Percentiles rank a stretch among this genome's conserved stretches.
Conservation (phyloP, 2,329 filamentous ascomycete genomes). For the Curvularia spicifera region DNA sequence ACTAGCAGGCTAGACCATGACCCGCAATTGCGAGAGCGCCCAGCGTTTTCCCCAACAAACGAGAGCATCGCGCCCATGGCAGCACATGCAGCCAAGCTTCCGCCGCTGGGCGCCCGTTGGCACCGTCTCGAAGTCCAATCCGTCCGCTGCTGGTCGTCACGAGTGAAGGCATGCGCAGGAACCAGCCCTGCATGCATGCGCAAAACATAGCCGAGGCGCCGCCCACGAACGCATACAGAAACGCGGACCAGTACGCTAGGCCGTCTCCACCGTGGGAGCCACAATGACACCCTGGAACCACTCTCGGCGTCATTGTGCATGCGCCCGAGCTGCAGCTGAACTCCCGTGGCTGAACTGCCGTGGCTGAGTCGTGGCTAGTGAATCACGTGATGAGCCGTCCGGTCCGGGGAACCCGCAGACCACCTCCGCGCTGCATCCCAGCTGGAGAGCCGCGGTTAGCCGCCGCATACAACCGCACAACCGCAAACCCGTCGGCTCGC, state of each 20-base stretch:
- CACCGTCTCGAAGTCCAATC: not conserved
- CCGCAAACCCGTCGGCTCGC: constrained; percentile 24
- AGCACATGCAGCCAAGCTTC: not conserved
- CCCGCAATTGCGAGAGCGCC: not conserved
- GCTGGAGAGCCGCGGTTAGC: constrained; percentile 32
- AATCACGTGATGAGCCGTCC: constrained; percentile 12
- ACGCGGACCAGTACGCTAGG: constrained; percentile 6
- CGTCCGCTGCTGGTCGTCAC: not conserved
- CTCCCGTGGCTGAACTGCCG: not conserved
- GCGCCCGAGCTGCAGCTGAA: not conserved
- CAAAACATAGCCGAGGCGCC: not conserved
- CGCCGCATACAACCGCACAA: constrained; percentile 14
- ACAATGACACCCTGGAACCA: not conserved
- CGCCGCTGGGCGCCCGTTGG: not conserved
- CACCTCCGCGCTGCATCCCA: constrained; percentile 14
- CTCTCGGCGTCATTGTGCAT: constrained; percentile 21
- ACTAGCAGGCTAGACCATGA: not conserved
- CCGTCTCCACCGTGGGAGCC: constrained; percentile 15
- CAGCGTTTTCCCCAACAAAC: not conserved
- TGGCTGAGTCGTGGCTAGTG: not conserved
- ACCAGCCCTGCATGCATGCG: not conserved
- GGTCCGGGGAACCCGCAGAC: not conserved
- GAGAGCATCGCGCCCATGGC: not conserved
- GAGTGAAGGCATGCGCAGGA: not conserved
- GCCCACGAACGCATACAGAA: not conserved